Conservation (phyloP, 2,329 filamentous ascomycete species). For the Cyphellophora europaea region DNA sequence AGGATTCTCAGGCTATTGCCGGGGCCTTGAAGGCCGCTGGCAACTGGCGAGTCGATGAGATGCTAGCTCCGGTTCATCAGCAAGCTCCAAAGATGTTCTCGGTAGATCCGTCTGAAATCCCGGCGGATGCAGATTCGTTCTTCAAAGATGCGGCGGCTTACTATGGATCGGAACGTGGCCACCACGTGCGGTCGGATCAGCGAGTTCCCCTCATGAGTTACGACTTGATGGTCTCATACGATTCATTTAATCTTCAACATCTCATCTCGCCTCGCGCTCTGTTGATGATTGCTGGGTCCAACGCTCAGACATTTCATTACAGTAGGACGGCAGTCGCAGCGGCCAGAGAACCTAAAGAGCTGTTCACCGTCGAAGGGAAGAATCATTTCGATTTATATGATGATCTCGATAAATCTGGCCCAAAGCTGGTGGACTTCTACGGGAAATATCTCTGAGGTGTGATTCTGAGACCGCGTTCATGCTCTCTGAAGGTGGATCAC, state of each 20-base stretch:
- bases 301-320: conserved; percentile 19
- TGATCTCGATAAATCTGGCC: conserved; percentile 8
- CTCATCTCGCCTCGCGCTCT: conserved; percentile 20
- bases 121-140: conserved; percentile 3
- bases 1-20: conserved; percentile 3
- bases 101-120: conserved; percentile 2
- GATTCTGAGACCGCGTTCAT: too few relatives aligned
- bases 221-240: conserved; percentile 18
- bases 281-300: conserved; percentile 20
- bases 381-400: conserved; percentile 22
- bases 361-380: conserved; percentile 16
- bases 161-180: conserved; percentile 15
- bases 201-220: conserved; percentile 9
- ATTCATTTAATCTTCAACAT: conserved; percentile 14
- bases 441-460: conserved; percentile 1
- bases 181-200: conserved; percentile 14
- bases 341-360: conserved; percentile 22
- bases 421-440: conserved; percentile 8
- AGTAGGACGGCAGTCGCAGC: conserved; percentile 16
- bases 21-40: conserved; percentile 5
- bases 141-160: conserved; percentile 16
- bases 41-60: conserved; percentile 8
- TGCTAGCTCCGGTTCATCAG: conserved; percentile 4
- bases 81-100: conserved; percentile 7
- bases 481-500: too few relatives aligned